Evolutionary conservation across 202 grass and related monocot genomes (phyloP).

Genomic region (Musa balbisiana): DNA sequence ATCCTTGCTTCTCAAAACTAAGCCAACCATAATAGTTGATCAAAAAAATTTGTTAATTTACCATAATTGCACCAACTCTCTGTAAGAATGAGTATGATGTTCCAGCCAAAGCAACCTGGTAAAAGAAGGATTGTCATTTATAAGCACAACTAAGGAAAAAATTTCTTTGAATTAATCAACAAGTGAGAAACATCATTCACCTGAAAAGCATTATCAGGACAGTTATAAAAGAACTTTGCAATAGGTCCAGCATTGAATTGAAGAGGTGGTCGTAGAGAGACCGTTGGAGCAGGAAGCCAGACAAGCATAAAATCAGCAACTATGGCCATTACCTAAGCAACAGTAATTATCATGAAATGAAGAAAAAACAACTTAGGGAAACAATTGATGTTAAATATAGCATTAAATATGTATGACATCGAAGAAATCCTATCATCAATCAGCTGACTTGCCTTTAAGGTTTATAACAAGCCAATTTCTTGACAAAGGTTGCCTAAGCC

Average conservation of each 20-base stretch:
- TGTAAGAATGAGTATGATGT: slow-evolving; percentile 80
- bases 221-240: slow-evolving; percentile 82
- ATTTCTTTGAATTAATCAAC: not conserved
- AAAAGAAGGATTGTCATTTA: slow-evolving; percentile 3
- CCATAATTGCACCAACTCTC: slow-evolving; percentile 84
- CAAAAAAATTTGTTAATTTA: slow-evolving; percentile 31
- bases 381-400: not conserved
- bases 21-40: not conserved
- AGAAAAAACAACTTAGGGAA: not conserved
- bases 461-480: not conserved
- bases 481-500: too few relatives aligned
- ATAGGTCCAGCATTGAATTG: slow-evolving; percentile 56
- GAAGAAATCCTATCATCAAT: not conserved
- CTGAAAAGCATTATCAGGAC: slow-evolving; percentile 98
- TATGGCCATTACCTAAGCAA: slow-evolving; percentile 82
- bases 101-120: slow-evolving; percentile 84
- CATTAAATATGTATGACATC: not conserved
- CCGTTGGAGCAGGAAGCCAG: slow-evolving; percentile 98
- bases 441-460: not conserved
- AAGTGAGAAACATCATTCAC: slow-evolving; percentile 30
- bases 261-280: slow-evolving; percentile 66
- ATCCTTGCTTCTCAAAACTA: slow-evolving; percentile 9
- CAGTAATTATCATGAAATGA: not conserved
- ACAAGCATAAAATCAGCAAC: slow-evolving; percentile 99
- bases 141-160: not conserved